phyloP scores from a whole-genome alignment of 768 basidiomycete genomes.

The Lyophyllum semitale region DNA sequence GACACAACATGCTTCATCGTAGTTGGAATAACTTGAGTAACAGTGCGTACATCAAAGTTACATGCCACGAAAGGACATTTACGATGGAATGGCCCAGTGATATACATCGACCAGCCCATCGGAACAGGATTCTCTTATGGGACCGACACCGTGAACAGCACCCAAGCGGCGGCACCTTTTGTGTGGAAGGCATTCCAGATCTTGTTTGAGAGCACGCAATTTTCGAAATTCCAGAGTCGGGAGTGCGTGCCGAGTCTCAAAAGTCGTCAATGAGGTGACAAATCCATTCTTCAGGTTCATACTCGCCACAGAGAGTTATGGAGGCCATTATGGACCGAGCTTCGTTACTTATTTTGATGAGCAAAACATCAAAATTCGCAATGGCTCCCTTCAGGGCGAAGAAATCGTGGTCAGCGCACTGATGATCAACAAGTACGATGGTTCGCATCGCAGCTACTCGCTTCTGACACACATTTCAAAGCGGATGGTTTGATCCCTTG shows the following conservation, averaged over 20 bases:
- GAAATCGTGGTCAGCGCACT: slow-evolving; percentile 56
- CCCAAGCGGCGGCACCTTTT: slow-evolving; percentile 52
- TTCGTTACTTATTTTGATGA: slow-evolving; percentile 67
- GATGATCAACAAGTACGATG: slow-evolving; percentile 61
- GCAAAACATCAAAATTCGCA: slow-evolving; percentile 55
- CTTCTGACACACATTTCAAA: slow-evolving; percentile 19
- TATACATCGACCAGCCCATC: slow-evolving; percentile 73
- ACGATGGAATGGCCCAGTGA: slow-evolving; percentile 41
- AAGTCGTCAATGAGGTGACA: neutral
- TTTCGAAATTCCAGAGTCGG: slow-evolving; percentile 51
- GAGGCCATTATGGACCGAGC: slow-evolving; percentile 66
- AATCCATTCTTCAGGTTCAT: slow-evolving; percentile 45
- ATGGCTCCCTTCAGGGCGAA: slow-evolving; percentile 47
- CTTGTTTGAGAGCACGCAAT: slow-evolving; percentile 56
- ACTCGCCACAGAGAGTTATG: slow-evolving; percentile 67
- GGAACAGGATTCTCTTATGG: slow-evolving; percentile 68
- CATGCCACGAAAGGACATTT: neutral
- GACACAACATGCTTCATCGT: neutral
- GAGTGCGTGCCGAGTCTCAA: slow-evolving; percentile 38
- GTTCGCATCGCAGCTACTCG: neutral
- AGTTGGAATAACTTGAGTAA: slow-evolving; percentile 75
- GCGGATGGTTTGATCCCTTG: slow-evolving; percentile 69
- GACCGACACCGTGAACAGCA: slow-evolving; percentile 57
- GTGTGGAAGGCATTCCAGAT: slow-evolving; percentile 68
- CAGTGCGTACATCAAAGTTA: slow-evolving; percentile 37